Evolutionary conservation across 768 basidiomycete species (phyloP), one percentile per base, ranked within the genome.

Genomic region (Calocybe indica): DNA sequence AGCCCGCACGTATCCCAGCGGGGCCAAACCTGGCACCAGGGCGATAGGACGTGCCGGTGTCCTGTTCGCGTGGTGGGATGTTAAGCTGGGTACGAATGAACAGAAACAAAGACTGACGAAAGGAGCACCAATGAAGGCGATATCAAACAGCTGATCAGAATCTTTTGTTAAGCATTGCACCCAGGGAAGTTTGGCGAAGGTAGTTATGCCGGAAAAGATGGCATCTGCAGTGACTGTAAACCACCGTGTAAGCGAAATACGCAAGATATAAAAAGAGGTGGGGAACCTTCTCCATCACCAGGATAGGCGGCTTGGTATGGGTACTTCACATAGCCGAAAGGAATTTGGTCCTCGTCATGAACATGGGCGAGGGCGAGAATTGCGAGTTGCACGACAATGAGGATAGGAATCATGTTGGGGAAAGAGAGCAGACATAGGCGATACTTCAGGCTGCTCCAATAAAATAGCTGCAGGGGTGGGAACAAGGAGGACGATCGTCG

Each of bases 181-280:
- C 79, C 86, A 91, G 28, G 88, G 88, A n/a, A 94, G 74, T 62
- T 78, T 91, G 12, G 92, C 91, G 60, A 92, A 94, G 2, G 88
- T 89, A 1, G 82, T 80, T 32, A 91, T 84, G 7, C 91, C 91
- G 40, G 85, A 82, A 65, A 92, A 93, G 33, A 85, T 68, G 12
- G 88, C 80, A 59, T 92, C 83, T 3, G 83, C 83, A 37, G 85
- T 87, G 30, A 85, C 84, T 85, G 42, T 8, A 41, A 33, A 40
- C 7, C 22, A 22, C 22, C 22, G 22, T 22, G 22, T 22, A 22
- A 22, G 22, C 22, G 22, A 22, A 22, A 22, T 22, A 22, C 4
- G 22, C 22, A 4, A n/a, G 40, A 36, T 12, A 51, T 43, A 14
- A 4, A 22, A 13, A 46, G 34, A 34, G 31, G 13, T 40, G 9